Evolutionary conservation across 352 stramenopile genomes (phyloP), one percentile per base, ranked within the genome.

Genomic region (Globisporangium takayamanum): DNA sequence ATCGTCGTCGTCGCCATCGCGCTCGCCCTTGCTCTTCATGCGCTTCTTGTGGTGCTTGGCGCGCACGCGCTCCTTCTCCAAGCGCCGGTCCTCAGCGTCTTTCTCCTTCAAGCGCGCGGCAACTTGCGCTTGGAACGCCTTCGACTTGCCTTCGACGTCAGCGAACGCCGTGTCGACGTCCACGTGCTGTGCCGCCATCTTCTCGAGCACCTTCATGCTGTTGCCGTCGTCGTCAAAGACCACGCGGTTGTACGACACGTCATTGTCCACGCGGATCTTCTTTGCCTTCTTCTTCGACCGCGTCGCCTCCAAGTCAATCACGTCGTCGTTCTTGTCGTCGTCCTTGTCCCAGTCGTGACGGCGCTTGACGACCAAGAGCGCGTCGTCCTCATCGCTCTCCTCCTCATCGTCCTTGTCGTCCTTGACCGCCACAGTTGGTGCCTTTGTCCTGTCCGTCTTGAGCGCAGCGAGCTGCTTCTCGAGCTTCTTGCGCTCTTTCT

Each of bases 221-320:
- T 96, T 93, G 60, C 94, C 95, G 30, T 98, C 92, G 37, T 98
- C 94, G 71, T 98, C 89, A 62, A 98, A 98, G 55, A 97, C 80
- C 57, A 97, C 81, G 66, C 94, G 97, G 30, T 71, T 70, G 60
- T 83, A 81, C 46, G 84, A 66, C 50, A 63, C 67, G 44, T 86
- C 78, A 37, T 71, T 74, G 76, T 97, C 63, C 36, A 84, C 68
- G 51, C 87, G 72, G 66, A 93, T 73, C 80, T 97, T 84, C 71
- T 90, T 84, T 8, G 77, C 68, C 63, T 97, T 94, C 60, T 85
- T 80, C 69, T 88, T 82, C 44, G 79, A 82, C 46, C 72, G 84
- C 33, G 76, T 69, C 37, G 81, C 76, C n/a, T 89, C 75, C 50
- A 93, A 42, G 56, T 89, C 70, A 10, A 88, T 62, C 12, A 67